Base-by-base conservation (phyloP, 23 red algal species). In the Agarophyton chilense region DNA sequence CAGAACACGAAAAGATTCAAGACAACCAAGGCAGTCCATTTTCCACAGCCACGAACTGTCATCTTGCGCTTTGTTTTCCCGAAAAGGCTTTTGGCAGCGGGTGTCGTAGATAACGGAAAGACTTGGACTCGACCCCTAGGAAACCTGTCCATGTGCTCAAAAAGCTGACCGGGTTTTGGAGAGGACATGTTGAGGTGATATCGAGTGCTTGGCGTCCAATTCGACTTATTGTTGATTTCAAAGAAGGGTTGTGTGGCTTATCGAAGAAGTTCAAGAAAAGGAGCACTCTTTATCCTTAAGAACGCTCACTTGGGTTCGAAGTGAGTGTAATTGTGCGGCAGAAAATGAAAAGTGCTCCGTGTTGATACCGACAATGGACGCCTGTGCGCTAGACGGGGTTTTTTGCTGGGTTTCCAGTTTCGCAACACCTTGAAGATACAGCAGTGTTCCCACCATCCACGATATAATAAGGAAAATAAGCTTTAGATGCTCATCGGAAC, bases 1-100 rank as follows among this genome's bases (percentile, higher is more conserved):
- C 68, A 74, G 29, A 74, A 74, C 41, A 74, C 68, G 43, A 74
- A 74, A 3, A 74, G 68, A 74, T 74, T 74, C 24, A 74, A 49
- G 68, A 49, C 68, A 28, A 74, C 18, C 21, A 74, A 33, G 24
- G 43, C 68, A 10, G 68, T 46, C 68, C 68, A 74, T 74, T 47
- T 74, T 38, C 68, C 68, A 47, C 68, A 74, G n/a, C 34, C 10
- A 13, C 25, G 68, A 49, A 46, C 38, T 46, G 68, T 39, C 68
- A 74, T 74, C 13, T 43, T 74, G 43, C 68, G 68, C 43, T 74
- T 74, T 5, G 68, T 46, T 49, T 74, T 74, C 38, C 68, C 68
- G 10, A 74, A 26, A 49, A 49, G 25, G 68, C 68, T 74, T 39
- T 74, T 74, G 10, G 38, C 36, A 19, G 40, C n/a, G 2, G 39